A percentile compares a stretch with the other conserved stretches of the same genome.
Conservation (phyloP, 2,329 filamentous ascomycete genomes). For the Colletotrichum ledebouriae region DNA sequence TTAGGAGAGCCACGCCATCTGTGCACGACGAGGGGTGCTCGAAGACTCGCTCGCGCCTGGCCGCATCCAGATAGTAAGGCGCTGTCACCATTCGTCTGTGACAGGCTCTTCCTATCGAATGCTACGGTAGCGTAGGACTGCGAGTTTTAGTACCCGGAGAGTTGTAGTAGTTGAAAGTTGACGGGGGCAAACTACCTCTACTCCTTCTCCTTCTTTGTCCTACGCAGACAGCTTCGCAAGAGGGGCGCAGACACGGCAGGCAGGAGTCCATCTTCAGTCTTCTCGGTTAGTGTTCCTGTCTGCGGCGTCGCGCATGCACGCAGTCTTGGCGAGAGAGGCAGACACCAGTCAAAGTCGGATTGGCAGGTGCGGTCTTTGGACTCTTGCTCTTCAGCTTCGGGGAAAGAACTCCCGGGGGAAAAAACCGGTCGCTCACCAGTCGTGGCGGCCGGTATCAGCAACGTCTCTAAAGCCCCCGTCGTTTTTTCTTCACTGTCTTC, state of each 20-base stretch:
- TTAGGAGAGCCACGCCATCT: slow-evolving; percentile 23
- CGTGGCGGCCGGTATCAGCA: slow-evolving; percentile 28
- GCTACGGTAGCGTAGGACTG: slow-evolving; percentile 4
- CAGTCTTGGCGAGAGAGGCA: slow-evolving; percentile 17
- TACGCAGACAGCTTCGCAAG: slow-evolving; percentile 1
- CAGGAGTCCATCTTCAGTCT: neutral
- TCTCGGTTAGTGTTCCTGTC: slow-evolving; percentile 9
- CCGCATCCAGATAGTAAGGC: slow-evolving; percentile 11
- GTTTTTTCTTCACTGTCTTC: slow-evolving; percentile 2
- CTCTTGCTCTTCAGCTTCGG: slow-evolving; percentile 1
- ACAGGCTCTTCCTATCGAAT: slow-evolving; percentile 12
- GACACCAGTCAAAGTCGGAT: neutral
- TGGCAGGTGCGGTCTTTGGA: neutral
- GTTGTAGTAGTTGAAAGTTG: neutral
- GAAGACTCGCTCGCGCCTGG: slow-evolving; percentile 8
- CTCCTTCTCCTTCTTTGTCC: slow-evolving; percentile 16
- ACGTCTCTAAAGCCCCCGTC: slow-evolving; percentile 3
- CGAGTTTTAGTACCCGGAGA: slow-evolving; percentile 3
- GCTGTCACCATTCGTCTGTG: slow-evolving; percentile 9
- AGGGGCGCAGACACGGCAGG: neutral
- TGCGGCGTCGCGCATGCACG: slow-evolving; percentile 8
- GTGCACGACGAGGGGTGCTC: slow-evolving; percentile 21
- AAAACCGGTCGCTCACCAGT: neutral
- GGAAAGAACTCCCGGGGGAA: neutral
- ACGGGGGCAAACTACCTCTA: slow-evolving; percentile 9